A percentile compares a stretch with the other conserved stretches of the same genome.
These are phyloP conservation scores for Macroventuria anomochaeta DNA, from an alignment of 2,329 filamentous ascomycete genomes.

Conservation along the genomic window DNA sequence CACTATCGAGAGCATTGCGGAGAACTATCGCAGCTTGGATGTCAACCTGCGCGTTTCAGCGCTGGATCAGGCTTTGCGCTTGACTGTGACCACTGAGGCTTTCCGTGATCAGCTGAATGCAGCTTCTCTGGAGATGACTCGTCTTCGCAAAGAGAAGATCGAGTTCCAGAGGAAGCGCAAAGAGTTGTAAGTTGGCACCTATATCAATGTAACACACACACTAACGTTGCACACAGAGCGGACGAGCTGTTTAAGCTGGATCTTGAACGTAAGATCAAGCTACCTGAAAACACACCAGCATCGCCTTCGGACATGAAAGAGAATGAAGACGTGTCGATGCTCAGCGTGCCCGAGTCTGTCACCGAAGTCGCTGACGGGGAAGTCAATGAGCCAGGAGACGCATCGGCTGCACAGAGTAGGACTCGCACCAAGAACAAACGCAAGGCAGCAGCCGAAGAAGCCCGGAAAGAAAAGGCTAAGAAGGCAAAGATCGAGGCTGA, in stretches of 20 bases:
- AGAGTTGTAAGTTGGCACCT: conserved; percentile 56
- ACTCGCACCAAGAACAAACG: conserved; percentile 70
- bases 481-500: conserved; percentile 65
- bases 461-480: conserved; percentile 72
- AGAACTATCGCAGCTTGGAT: conserved; percentile 77
- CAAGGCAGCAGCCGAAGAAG: conserved; percentile 70
- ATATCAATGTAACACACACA: neutral
- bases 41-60: conserved; percentile 82
- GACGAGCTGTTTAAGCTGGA: conserved; percentile 75
- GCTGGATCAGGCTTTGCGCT: conserved; percentile 83
- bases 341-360: conserved; percentile 62
- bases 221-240: conserved; percentile 55
- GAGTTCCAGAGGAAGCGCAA: conserved; percentile 83
- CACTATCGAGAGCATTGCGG: conserved; percentile 73
- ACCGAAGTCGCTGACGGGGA: conserved; percentile 69
- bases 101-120: conserved; percentile 89
- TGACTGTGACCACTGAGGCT: conserved; percentile 84
- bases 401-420: conserved; percentile 66
- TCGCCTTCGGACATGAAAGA: conserved; percentile 60
- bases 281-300: conserved; percentile 74
- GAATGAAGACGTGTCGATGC: conserved; percentile 66
- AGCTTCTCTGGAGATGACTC: conserved; percentile 92
- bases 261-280: conserved; percentile 73
- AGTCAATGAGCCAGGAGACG: conserved; percentile 63
- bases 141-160: conserved; percentile 93